Evolutionary conservation across 163 green algal species (phyloP).

Genomic region (Picocystis sp.): DNA sequence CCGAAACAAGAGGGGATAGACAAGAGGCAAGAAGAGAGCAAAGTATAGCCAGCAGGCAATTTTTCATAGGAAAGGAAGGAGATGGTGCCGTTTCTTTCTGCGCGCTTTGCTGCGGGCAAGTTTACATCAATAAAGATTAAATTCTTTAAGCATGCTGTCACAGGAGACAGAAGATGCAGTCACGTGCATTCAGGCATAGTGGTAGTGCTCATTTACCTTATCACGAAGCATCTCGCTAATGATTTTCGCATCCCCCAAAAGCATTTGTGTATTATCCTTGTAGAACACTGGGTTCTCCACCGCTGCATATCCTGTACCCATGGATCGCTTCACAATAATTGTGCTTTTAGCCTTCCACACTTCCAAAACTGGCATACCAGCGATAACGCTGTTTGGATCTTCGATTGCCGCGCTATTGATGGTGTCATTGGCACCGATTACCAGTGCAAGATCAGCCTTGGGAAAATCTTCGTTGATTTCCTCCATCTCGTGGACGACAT

Average conservation of each 20-base stretch:
- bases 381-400: constrained; percentile 72
- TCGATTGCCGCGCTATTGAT: constrained; percentile 74
- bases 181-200: too few relatives aligned
- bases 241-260: constrained; percentile 51
- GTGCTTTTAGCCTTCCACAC: constrained; percentile 30
- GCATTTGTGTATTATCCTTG: constrained; percentile 66
- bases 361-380: constrained; percentile 85
- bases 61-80: too few relatives aligned
- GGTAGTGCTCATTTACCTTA: constrained; percentile 1
- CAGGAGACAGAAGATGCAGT: too few relatives aligned
- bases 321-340: constrained; percentile 79
- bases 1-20: too few relatives aligned
- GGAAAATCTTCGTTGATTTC: constrained; percentile 60
- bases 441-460: constrained; percentile 33
- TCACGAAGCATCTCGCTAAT: constrained; percentile 17
- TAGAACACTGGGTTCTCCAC: constrained; percentile 68
- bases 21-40: too few relatives aligned
- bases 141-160: too few relatives aligned
- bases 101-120: too few relatives aligned
- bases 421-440: constrained; percentile 65
- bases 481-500: constrained; percentile 81
- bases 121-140: too few relatives aligned
- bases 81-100: too few relatives aligned
- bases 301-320: constrained; percentile 71
- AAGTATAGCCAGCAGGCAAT: too few relatives aligned